Evolutionary conservation across 768 basidiomycete genomes (phyloP).

Genomic region (Cystofilobasidium macerans): DNA sequence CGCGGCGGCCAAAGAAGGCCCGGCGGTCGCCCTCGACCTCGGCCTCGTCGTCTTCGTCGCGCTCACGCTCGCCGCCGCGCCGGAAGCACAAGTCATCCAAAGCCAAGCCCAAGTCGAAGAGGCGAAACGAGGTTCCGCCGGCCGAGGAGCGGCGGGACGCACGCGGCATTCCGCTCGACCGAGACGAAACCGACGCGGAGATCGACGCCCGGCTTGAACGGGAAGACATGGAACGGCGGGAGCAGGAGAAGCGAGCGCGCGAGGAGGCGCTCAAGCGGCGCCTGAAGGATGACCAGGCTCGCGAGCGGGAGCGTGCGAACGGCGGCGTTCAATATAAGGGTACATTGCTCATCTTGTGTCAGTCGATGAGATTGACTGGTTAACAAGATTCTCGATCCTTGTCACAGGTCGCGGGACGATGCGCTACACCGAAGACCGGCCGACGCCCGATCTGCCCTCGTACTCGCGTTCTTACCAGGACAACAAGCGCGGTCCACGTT

Average conservation of each 20-base stretch:
- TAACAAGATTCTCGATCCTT: neutral
- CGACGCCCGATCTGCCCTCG: constrained; percentile 14
- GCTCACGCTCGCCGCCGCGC: neutral
- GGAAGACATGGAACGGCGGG: constrained; percentile 10
- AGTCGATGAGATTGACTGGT: too few species aligned
- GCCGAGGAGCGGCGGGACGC: constrained; percentile 3
- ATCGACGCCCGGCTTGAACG: constrained; percentile 26
- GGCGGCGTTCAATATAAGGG: constrained; percentile 19
- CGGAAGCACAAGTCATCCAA: constrained; percentile 18
- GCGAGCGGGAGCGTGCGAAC: neutral
- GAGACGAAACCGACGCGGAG: constrained; percentile 26
- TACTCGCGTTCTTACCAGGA: constrained; percentile 1
- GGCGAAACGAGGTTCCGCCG: constrained; percentile 2
- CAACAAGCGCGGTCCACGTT: neutral
- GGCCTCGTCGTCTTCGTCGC: constrained; percentile 14
- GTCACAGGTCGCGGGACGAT: constrained; percentile 23
- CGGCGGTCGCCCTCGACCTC: constrained; percentile 15
- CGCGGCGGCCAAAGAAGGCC: neutral
- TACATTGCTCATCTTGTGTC: neutral
- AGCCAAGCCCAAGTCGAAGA: constrained; percentile 17
- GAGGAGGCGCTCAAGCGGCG: constrained; percentile 15
- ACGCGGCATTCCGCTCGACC: constrained; percentile 1
- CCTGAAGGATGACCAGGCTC: constrained; percentile 12
- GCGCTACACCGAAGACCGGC: constrained; percentile 18
- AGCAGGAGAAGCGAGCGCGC: constrained; percentile 17